Base-by-base conservation (phyloP, 2,329 filamentous ascomycete species). In the Fusarium sacchari region DNA sequence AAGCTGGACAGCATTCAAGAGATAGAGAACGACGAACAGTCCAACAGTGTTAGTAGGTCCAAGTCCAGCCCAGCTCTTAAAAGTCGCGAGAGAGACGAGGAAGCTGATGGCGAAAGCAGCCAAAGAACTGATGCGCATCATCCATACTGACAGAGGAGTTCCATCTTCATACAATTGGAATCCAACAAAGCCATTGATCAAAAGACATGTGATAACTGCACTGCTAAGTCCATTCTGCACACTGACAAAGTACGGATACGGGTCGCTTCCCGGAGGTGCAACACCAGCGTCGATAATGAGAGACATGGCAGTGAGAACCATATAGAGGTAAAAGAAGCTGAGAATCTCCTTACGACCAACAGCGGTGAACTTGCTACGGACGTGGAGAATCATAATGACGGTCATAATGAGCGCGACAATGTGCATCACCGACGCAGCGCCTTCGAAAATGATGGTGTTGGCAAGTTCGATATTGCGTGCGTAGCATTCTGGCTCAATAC, bases 111-210 rank as follows among this genome's bases (percentile, higher is more conserved):
- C 85, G 84, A 98, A 98, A 85, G 97, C 96, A 72, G 87, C 89
- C 22, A 93, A 83, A 5, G 94, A 97, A 80, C 90, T 91, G 36
- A 94, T 84, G 60, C 96, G 92, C 70, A 99, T 86, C 77, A 98
- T 90, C 96, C 96, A 99, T 47, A 99, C 92, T 0, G 95, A 98
- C 44, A 98, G 86, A 5, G 93, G 92, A 4, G 96, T 99, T 57
- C 96, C 96, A 79, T 99, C 96, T 83, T 99, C 96, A 82, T 99
- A 99, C 18, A 99, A 87, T 83, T 98, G 96, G 83, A 99, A 99
- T 39, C 96, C 96, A 60, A 99, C 96, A 80, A 99, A 99, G 47
- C 96, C 96, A 82, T 98, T 98, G 86, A 99, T 95, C 77, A 98
- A 86, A 63, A 99, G 87, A 81, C 93, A 97, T 32, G 94, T 96